Evolutionary conservation across 1,284 basidiomycete species (phyloP), one percentile per base, ranked within the genome.

Genomic region (Leccinum huronense): DNA sequence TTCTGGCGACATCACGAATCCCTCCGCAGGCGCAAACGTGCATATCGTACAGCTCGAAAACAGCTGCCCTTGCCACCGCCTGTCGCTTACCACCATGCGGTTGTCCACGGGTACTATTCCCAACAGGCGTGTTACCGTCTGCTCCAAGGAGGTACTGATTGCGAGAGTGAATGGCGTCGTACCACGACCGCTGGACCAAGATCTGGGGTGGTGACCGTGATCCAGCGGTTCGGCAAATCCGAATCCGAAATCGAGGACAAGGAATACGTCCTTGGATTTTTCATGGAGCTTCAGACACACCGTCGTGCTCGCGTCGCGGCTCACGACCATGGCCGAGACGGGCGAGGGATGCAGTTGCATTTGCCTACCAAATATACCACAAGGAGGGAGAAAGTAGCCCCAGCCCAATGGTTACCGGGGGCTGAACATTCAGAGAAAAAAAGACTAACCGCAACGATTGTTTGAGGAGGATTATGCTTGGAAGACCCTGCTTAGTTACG

Each of bases 1-100:
- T 10, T 62, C 64, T 0, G 63, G 51, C 3, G 13, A 59, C 45
- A 56, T 23, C 33, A 13, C 33, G 1, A 3, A 54, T n/a, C 60
- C 40, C 33, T 30, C 59, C 2, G 8, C 59, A 3, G 82, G 77
- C 9, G 78, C 72, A 65, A 87, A 81, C 60, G 82, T 75, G 63
- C 87, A 82, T 1, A 81, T 85, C 16, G 83, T 84, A 68, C 81
- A 87, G 66, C 84, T 80, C 5, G 78, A 76, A 40, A 87, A 78
- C 9, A 87, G 80, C 66, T 87, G 84, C 0, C 84, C 82, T 66
- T 88, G 83, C 86, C 86, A 88, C 64, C 83, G 81, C 58, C 83
- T 68, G 30, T 72, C 72, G 61, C 82, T 80, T 16, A 72, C 65
- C 27, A 83, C 69, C 45, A 84, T 66, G 38, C 66, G 70, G 64